Evolutionary conservation across 2,329 filamentous ascomycete species (phyloP).

Genomic region (Bipolaris gigantea): DNA sequence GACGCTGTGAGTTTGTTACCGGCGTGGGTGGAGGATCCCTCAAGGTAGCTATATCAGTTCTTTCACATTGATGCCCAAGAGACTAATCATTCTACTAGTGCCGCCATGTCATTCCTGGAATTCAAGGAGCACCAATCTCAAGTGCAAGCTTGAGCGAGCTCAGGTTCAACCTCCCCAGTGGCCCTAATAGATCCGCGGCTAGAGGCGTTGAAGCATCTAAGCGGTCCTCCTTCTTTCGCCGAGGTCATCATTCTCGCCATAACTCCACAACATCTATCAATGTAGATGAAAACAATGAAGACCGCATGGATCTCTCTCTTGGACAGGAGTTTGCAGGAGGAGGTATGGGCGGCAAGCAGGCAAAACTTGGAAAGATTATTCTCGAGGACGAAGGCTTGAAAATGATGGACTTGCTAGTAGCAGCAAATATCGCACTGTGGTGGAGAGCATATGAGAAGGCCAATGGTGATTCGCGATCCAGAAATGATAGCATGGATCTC

Average conservation of each 20-base stretch:
- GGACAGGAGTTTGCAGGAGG: slow-evolving; percentile 85
- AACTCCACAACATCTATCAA: slow-evolving; percentile 33
- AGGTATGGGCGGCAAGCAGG: slow-evolving; percentile 79
- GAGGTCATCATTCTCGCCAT: slow-evolving; percentile 33
- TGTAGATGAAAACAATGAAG: slow-evolving; percentile 25
- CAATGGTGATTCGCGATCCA: slow-evolving; percentile 4
- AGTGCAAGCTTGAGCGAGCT: slow-evolving; percentile 73
- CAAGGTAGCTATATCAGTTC: slow-evolving; percentile 43
- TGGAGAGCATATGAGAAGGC: slow-evolving; percentile 79
- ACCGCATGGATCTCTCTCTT: slow-evolving; percentile 69
- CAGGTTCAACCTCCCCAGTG: slow-evolving; percentile 80
- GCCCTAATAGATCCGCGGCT: slow-evolving; percentile 40
- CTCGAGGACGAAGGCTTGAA: slow-evolving; percentile 87
- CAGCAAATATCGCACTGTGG: slow-evolving; percentile 90
- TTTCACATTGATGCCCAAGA: not conserved
- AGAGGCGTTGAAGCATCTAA: slow-evolving; percentile 38
- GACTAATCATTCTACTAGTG: slow-evolving; percentile 48
- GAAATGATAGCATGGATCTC: slow-evolving; percentile 3
- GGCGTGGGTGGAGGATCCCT: slow-evolving; percentile 73
- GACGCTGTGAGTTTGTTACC: slow-evolving; percentile 81
- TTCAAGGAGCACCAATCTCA: slow-evolving; percentile 37
- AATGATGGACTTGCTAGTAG: slow-evolving; percentile 92
- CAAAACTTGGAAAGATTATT: slow-evolving; percentile 92
- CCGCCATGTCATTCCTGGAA: slow-evolving; percentile 66
- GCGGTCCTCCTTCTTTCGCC: slow-evolving; percentile 41